Percentiles rank a stretch among this genome's conserved stretches.
Conservation (phyloP, 106 monocot species). For the Acanthochlamys bracteata region DNA sequence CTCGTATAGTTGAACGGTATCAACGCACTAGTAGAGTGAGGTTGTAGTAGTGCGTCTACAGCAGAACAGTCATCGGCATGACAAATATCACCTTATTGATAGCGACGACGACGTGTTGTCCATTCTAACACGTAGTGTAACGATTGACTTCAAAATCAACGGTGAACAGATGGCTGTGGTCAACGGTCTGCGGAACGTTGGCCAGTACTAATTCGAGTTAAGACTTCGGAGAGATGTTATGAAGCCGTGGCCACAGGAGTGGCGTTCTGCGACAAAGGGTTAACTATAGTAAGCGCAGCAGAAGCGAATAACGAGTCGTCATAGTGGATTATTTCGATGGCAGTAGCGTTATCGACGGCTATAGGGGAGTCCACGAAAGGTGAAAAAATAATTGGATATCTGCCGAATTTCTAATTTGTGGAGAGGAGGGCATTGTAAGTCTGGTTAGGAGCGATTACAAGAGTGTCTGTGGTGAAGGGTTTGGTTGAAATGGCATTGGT, state of each 20-base stretch:
- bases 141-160: slow-evolving; percentile 47
- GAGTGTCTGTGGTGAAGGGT: slow-evolving; percentile 18
- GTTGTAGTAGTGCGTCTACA: slow-evolving; percentile 53
- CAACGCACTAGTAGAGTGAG: slow-evolving; percentile 15
- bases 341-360: slow-evolving; percentile 13
- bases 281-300: slow-evolving; percentile 1
- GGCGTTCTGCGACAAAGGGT: slow-evolving; percentile 22
- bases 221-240: slow-evolving; percentile 35
- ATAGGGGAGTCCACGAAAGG: slow-evolving; percentile 25
- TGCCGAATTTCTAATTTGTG: slow-evolving; percentile 6
- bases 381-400: slow-evolving; percentile 16
- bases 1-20: slow-evolving; percentile 24
- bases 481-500: slow-evolving; percentile 16
- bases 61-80: slow-evolving; percentile 43
- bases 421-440: slow-evolving; percentile 25
- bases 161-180: slow-evolving; percentile 45
- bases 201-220: slow-evolving; percentile 31
- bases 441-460: slow-evolving; percentile 25
- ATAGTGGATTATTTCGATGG: slow-evolving; percentile 23
- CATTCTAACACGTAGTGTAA: slow-evolving; percentile 22
- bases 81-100: slow-evolving; percentile 60
- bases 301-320: background rate
- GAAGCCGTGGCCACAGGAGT: slow-evolving; percentile 30
- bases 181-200: slow-evolving; percentile 22
- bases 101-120: slow-evolving; percentile 27